These are phyloP conservation scores for Diophrys appendiculata DNA, from an alignment of 73 alveolate species.

Conservation along the genomic window DNA sequence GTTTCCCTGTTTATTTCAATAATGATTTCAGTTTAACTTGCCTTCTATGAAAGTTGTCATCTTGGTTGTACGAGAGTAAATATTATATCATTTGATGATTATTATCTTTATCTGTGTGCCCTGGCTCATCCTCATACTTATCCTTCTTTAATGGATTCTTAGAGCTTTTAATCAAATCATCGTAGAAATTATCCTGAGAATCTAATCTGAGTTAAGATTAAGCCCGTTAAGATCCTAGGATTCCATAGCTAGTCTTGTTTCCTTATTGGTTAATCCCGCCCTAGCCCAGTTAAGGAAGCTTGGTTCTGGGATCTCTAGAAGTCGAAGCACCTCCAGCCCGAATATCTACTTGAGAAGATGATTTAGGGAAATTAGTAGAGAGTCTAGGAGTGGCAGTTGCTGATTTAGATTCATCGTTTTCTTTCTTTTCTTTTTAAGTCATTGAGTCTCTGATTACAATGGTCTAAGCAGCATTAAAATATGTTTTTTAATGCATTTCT, in stretches of 20 bases:
- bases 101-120: neutral
- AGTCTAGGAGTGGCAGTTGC: too few relatives aligned
- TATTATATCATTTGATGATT: neutral
- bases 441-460: neutral
- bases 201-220: too few relatives aligned
- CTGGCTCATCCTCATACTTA: neutral
- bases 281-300: too few relatives aligned
- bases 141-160: neutral
- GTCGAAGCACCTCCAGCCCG: too few relatives aligned
- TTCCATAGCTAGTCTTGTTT: too few relatives aligned
- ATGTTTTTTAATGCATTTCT: neutral
- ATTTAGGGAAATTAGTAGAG: neutral
- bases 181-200: neutral
- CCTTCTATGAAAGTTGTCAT: neutral
- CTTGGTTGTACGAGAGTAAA: neutral
- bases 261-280: too few relatives aligned
- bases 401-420: too few relatives aligned
- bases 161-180: neutral
- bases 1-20: neutral
- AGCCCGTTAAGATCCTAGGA: too few relatives aligned
- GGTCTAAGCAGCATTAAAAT: neutral
- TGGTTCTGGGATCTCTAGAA: too few relatives aligned
- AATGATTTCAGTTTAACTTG: neutral
- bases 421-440: too few relatives aligned
- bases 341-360: too few relatives aligned